A percentile compares a stretch with the other conserved stretches of the same genome.
Evolutionary conservation across 768 basidiomycete genomes (phyloP).

Genomic region (Amanita pallidorosea): DNA sequence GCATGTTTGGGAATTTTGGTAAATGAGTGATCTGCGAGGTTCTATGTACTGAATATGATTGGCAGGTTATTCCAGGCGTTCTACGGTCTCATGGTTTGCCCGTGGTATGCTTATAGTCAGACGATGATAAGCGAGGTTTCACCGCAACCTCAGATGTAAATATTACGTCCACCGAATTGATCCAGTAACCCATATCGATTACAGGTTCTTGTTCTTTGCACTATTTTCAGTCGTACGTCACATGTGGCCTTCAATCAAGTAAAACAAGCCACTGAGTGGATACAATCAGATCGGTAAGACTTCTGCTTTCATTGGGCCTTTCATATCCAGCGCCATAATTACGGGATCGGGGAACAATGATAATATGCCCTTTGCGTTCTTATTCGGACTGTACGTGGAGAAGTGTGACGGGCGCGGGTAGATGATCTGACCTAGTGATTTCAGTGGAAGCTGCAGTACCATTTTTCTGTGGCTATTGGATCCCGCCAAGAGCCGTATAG

Average conservation of each 20-base stretch:
- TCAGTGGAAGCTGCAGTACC: slow-evolving; percentile 41
- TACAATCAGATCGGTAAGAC: slow-evolving; percentile 52
- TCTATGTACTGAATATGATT: not conserved
- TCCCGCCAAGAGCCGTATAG: slow-evolving; percentile 49
- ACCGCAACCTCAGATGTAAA: slow-evolving; percentile 59
- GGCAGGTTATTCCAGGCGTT: slow-evolving; percentile 57
- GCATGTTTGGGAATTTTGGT: slow-evolving; percentile 78
- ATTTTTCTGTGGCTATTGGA: slow-evolving; percentile 55
- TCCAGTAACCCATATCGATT: not conserved
- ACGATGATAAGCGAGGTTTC: slow-evolving; percentile 79
- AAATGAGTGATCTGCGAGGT: slow-evolving; percentile 3
- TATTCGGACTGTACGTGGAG: slow-evolving; percentile 52
- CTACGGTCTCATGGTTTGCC: slow-evolving; percentile 65
- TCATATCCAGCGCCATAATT: slow-evolving; percentile 69
- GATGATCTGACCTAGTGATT: not conserved
- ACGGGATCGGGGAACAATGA: slow-evolving; percentile 56
- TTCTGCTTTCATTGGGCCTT: slow-evolving; percentile 66
- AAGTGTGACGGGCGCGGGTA: not conserved
- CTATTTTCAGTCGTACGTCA: slow-evolving; percentile 52
- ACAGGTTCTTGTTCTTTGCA: slow-evolving; percentile 65
- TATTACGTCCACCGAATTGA: not conserved
- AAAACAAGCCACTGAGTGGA: not conserved
- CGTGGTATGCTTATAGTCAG: slow-evolving; percentile 76
- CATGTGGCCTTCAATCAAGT: not conserved
- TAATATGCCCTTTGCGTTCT: slow-evolving; percentile 68